Percentiles rank a stretch among this genome's conserved stretches.
These are phyloP conservation scores for Salix koriyanagi DNA, from an alignment of 345 rosid genomes.

Conservation along the genomic window DNA sequence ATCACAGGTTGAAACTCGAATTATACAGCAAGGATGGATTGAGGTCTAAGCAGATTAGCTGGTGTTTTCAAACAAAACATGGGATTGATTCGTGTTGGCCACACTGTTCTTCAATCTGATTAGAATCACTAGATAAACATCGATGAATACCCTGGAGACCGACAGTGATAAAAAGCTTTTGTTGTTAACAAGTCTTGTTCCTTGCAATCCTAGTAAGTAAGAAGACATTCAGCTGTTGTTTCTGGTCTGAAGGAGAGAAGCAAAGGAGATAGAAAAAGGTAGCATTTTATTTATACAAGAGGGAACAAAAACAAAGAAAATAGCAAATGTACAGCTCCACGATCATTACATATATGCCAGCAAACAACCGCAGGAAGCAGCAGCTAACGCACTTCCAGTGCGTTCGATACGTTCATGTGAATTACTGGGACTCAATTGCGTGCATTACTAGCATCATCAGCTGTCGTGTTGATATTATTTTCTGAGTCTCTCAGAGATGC, in stretches of 20 bases:
- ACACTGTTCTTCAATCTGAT: neutral
- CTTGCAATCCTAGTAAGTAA: neutral
- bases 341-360: neutral
- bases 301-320: neutral
- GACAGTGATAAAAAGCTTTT: neutral
- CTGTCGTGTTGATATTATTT: constrained; percentile 17
- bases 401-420: neutral
- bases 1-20: neutral
- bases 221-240: neutral
- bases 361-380: neutral
- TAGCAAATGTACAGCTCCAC: neutral
- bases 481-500: constrained; percentile 18
- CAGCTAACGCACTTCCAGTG: neutral
- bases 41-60: neutral
- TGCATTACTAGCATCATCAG: neutral
- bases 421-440: constrained; percentile 7
- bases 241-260: neutral
- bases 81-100: neutral
- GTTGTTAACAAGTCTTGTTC: neutral
- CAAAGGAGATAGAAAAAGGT: neutral
- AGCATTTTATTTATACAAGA: neutral
- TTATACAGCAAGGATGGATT: neutral
- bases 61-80: neutral
- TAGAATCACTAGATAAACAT: neutral
- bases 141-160: neutral